A percentile compares a stretch with the other conserved stretches of the same genome.
These are phyloP conservation scores for Pseudogymnoascus sp. DNA, from an alignment of 2,329 filamentous ascomycete genomes.

Conservation along the genomic window DNA sequence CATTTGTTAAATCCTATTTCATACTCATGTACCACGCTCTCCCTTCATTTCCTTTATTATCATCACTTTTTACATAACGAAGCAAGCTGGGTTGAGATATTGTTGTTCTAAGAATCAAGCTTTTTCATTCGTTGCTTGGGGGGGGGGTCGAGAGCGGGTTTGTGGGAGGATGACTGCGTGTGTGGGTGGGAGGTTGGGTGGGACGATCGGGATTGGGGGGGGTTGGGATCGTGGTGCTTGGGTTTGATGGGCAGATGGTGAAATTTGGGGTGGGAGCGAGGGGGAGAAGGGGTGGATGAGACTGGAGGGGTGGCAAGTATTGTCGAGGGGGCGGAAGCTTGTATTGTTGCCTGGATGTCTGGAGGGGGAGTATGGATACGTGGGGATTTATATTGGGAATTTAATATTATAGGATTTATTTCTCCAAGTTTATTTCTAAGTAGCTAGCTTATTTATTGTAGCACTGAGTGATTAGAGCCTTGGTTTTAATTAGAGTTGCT, in stretches of 20 bases:
- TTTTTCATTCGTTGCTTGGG: background rate
- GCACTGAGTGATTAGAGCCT: background rate
- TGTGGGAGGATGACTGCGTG: background rate
- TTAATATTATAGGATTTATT: no score
- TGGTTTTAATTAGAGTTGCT: background rate
- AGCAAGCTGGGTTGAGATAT: no score
- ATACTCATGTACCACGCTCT: background rate
- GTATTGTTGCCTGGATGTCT: background rate
- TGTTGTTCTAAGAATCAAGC: background rate
- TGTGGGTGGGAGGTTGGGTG: background rate
- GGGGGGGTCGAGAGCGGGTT: background rate
- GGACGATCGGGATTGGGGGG: background rate
- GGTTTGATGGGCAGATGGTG: no score
- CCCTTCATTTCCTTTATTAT: no score
- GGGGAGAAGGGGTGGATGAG: no score
- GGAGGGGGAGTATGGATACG: background rate
- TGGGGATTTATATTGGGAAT: no score
- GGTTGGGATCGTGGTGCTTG: background rate
- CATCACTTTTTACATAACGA: background rate
- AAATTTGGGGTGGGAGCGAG: no score
- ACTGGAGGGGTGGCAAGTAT: no score
- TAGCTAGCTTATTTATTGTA: background rate
- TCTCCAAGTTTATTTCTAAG: no score
- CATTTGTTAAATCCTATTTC: background rate
- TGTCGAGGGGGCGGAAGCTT: no score